A percentile compares a stretch with the other conserved stretches of the same genome.
Conservation (phyloP, 768 basidiomycete genomes). For the Lentinus tigrinus region DNA sequence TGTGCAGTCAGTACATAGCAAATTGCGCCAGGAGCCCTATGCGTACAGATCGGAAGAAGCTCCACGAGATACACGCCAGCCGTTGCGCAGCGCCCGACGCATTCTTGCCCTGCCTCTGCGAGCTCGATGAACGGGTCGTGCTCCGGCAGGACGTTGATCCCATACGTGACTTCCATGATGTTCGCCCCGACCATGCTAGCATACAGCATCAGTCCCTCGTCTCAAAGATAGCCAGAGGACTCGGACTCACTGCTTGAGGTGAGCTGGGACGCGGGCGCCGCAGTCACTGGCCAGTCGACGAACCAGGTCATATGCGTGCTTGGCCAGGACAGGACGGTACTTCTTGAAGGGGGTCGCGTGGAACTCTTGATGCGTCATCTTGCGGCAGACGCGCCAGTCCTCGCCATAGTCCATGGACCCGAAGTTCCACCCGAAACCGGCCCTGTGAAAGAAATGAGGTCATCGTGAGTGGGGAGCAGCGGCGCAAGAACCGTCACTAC, state of each 20-base stretch:
- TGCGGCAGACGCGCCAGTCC: slow-evolving; percentile 10
- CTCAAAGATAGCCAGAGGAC: background rate
- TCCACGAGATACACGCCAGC: slow-evolving; percentile 16
- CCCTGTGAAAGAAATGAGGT: background rate
- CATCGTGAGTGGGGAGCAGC: too few relatives aligned
- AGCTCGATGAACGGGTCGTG: slow-evolving; percentile 21
- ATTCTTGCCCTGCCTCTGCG: slow-evolving; percentile 14
- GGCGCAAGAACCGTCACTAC: background rate
- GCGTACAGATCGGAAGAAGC: slow-evolving; percentile 15
- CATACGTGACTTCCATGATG: slow-evolving; percentile 26
- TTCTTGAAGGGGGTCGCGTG: slow-evolving; percentile 2
- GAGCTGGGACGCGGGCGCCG: background rate
- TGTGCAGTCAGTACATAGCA: background rate
- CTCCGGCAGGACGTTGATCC: slow-evolving; percentile 19
- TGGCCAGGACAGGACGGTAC: slow-evolving; percentile 6
- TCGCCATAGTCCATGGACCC: slow-evolving; percentile 10
- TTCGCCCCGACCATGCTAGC: slow-evolving; percentile 22
- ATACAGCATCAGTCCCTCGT: background rate
- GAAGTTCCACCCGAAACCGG: slow-evolving; percentile 14
- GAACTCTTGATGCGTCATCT: slow-evolving; percentile 11
- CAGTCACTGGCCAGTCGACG: background rate
- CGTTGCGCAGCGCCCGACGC: background rate
- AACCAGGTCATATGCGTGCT: slow-evolving; percentile 2
- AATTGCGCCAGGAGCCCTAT: background rate
- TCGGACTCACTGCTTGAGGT: slow-evolving; percentile 4